A percentile compares a stretch with the other conserved stretches of the same genome.
phyloP scores from a whole-genome alignment of 306 rosid genomes.

The Cyclanthera cordifolia region DNA sequence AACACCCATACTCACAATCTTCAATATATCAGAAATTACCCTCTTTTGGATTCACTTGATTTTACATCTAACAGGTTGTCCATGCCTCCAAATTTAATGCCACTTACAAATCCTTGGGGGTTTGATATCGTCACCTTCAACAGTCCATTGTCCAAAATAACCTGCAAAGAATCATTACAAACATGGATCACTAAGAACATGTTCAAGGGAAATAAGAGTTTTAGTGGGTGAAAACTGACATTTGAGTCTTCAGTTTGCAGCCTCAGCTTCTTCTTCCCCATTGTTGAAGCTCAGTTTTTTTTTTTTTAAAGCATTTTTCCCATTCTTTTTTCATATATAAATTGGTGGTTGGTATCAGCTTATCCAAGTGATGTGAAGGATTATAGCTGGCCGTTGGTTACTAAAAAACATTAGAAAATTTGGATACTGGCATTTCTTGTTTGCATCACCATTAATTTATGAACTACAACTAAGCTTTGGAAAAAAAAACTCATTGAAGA shows the following conservation, averaged over 20 bases:
- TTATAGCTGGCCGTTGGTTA: constrained; percentile 22
- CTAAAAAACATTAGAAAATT: constrained; percentile 11
- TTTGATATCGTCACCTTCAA: constrained; percentile 24
- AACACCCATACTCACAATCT: not conserved
- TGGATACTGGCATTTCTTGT: constrained; percentile 1
- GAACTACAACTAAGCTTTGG: not conserved
- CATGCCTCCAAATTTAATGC: constrained; percentile 27
- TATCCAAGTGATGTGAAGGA: not conserved
- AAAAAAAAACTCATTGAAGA: not conserved
- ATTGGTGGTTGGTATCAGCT: not conserved
- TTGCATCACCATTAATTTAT: constrained; percentile 4
- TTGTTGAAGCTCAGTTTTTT: not conserved
- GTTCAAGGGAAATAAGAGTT: not conserved
- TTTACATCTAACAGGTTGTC: constrained; percentile 29
- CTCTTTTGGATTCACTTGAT: constrained; percentile 23
- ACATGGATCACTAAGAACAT: not conserved
- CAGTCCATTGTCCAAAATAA: constrained; percentile 23
- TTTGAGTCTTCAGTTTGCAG: constrained; percentile 19
- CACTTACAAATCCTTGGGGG: constrained; percentile 26
- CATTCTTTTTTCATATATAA: constrained; percentile 4
- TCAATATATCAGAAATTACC: constrained; percentile 12
- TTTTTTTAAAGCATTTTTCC: not conserved
- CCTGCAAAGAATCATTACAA: constrained; percentile 14
- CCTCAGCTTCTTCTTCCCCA: constrained; percentile 27
- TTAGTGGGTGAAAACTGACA: constrained; percentile 13